Base-by-base conservation (phyloP, 2,329 filamentous ascomycete species). In the Xylaria sp. region DNA sequence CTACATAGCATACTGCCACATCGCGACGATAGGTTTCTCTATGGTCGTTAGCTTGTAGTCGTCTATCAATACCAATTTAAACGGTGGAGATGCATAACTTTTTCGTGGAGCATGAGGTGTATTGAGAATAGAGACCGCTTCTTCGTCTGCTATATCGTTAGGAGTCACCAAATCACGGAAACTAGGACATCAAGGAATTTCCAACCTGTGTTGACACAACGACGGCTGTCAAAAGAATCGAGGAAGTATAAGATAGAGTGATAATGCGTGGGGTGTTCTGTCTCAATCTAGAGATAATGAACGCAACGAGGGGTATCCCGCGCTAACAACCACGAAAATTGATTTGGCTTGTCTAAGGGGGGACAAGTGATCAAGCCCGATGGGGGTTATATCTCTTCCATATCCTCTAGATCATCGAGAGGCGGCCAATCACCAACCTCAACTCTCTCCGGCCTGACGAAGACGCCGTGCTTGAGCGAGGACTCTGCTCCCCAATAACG, bases 371-470 rank as follows among this genome's bases (percentile, higher is more conserved):
- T 66, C 67, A 67, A 36, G 56, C 63, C 70, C 63, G 23, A 58
- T 59, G 40, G 7, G 38, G 42, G 54, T 82, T 79, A 91, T 66
- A 91, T 92, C 82, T 93, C 90, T 79, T 92, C 92, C 85, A 93
- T 91, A 71, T 92, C 90, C 77, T 93, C 92, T 72, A 93, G 83
- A 76, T 94, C 88, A 77, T 94, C 88, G 68, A 94, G 83, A 36
- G 85, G 84, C 1, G 89, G 88, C 74, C 86, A 96, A 72, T 94
- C 89, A 23, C 93, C 93, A 49, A 89, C 86, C 80, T 95, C 92
- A 26, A 94, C 89, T 68, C 92, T 85, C 79, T 94, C 92, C 4
- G 93, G 90, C 71, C 92, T 86, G 36, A 94, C 92, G 80, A 96
- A 93, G 23, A 93, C 90, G 40, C 93, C 93, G 74, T 88, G 89